Conservation (phyloP, 2,329 filamentous ascomycete genomes). For the Fusarium sp. region DNA sequence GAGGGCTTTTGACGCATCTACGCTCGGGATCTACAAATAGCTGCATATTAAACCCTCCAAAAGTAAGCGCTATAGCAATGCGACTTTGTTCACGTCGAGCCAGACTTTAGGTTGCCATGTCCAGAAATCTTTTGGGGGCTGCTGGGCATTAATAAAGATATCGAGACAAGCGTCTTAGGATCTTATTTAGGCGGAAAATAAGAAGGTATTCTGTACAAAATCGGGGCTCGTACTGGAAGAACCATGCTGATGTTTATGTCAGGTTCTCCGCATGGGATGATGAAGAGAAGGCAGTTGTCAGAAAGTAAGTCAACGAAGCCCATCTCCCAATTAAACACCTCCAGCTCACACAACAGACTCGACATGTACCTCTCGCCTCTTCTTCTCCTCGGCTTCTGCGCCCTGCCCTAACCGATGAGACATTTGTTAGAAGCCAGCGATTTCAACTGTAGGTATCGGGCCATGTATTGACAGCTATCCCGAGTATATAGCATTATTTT, state of each 20-base stretch:
- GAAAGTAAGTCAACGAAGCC: constrained; percentile 32
- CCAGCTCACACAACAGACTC: constrained; percentile 4
- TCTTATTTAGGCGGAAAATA: background rate
- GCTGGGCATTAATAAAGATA: accelerated
- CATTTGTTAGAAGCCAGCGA: background rate
- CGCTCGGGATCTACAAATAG: background rate
- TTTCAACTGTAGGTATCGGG: background rate
- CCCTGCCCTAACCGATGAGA: constrained; percentile 57
- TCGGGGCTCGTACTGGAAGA: background rate
- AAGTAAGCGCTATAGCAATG: background rate
- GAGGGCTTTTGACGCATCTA: background rate
- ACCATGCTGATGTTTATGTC: accelerated
- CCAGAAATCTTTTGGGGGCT: background rate
- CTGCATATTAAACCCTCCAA: background rate
- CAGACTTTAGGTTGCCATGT: accelerated
- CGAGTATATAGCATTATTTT: background rate
- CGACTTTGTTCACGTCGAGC: background rate
- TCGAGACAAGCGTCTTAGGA: background rate
- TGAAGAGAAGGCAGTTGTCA: constrained; percentile 6
- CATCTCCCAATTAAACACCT: accelerated
- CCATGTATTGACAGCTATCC: accelerated
- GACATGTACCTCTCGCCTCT: constrained; percentile 55
- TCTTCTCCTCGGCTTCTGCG: constrained; percentile 56
- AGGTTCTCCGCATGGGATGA: background rate
- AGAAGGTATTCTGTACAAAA: background rate